Conservation (phyloP, 164 flowering plant genomes). For the Aristolochia contorta region DNA sequence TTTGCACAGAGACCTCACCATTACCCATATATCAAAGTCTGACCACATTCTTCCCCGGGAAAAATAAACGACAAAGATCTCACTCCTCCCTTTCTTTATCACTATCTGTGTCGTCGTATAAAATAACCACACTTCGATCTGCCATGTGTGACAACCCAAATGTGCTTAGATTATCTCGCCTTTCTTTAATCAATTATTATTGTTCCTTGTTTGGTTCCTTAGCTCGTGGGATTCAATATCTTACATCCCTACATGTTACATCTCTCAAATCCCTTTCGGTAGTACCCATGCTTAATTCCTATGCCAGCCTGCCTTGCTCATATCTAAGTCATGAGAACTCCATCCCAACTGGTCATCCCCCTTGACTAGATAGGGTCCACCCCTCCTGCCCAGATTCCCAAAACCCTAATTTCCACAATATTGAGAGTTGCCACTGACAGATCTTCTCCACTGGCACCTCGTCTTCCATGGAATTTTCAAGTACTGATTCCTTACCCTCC, state of each 20-base stretch:
- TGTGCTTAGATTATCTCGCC: neutral
- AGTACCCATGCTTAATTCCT: neutral
- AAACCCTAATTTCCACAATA: neutral
- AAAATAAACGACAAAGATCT: constrained; percentile 33
- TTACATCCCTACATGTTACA: constrained; percentile 4
- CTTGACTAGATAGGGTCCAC: neutral
- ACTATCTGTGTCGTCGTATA: neutral
- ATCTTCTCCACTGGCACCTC: neutral
- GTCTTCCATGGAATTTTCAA: constrained; percentile 9
- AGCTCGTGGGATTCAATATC: no score
- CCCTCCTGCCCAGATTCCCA: neutral
- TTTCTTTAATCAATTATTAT: neutral
- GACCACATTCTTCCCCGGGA: constrained; percentile 20
- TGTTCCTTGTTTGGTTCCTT: no score
- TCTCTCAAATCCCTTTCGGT: neutral
- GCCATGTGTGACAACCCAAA: constrained; percentile 2
- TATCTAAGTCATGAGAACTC: constrained; percentile 1
- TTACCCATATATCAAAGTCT: constrained; percentile 16
- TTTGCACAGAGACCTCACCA: neutral
- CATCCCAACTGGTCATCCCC: constrained; percentile 1
- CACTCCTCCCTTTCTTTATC: constrained; percentile 4
- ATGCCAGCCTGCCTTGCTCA: constrained; percentile 1
- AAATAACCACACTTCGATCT: neutral
- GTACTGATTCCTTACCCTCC: neutral
- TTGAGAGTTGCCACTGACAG: neutral